phyloP scores from a whole-genome alignment of 1,284 basidiomycete genomes.

The Ganoderma sp. region DNA sequence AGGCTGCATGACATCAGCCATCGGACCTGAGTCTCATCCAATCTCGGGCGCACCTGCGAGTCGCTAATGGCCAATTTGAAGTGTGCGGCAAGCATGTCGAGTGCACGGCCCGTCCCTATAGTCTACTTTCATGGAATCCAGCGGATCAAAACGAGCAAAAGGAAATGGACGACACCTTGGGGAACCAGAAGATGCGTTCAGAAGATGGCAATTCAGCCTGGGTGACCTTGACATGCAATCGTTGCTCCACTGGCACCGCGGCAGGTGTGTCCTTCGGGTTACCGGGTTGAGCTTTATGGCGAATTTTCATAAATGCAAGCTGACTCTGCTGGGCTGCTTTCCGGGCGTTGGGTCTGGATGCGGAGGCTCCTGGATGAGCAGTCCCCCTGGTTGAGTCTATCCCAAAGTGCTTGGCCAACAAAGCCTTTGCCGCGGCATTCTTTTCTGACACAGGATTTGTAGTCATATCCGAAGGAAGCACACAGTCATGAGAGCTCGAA shows the following conservation, averaged over 20 bases:
- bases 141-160: not conserved
- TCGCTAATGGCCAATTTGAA: constrained; percentile 35
- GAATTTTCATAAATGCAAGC: constrained; percentile 74
- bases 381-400: constrained; percentile 31
- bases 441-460: constrained; percentile 36
- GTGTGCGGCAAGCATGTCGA: constrained; percentile 45
- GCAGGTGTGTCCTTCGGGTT: constrained; percentile 59
- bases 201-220: constrained; percentile 37
- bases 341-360: constrained; percentile 45
- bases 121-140: constrained; percentile 36
- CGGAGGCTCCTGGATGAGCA: constrained; percentile 39
- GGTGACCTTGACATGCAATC: constrained; percentile 61
- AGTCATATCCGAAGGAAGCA: constrained; percentile 33
- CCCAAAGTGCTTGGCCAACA: constrained; percentile 63
- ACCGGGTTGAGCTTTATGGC: constrained; percentile 66
- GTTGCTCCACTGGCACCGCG: constrained; percentile 55
- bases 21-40: not conserved
- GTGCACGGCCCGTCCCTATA: constrained; percentile 44
- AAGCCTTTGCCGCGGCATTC: constrained; percentile 56
- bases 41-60: constrained; percentile 27
- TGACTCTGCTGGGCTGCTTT: constrained; percentile 61
- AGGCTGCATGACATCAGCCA: constrained; percentile 27
- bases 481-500: constrained; percentile 60
- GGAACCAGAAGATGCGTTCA: constrained; percentile 67
- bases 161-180: constrained; percentile 54